These are phyloP conservation scores for Fusarium scirpi DNA, from an alignment of 2,329 filamentous ascomycete species.

Conservation along the genomic window DNA sequence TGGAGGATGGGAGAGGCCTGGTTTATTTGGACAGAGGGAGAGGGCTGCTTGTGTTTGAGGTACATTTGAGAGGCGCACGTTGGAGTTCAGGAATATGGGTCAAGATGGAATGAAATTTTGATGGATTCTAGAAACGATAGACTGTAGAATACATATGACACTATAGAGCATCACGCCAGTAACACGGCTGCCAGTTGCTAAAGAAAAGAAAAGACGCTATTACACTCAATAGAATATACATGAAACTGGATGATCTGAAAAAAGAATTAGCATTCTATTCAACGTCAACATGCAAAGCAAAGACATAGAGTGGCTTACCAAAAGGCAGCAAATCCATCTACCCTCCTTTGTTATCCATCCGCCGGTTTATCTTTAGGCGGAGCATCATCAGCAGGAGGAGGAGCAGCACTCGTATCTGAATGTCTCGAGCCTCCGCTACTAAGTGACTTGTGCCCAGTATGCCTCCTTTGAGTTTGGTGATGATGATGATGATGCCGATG, in stretches of 20 bases:
- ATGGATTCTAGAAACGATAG: not conserved
- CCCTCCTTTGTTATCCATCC: conserved; percentile 21
- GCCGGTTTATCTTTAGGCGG: conserved; percentile 28
- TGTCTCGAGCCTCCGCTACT: conserved; percentile 51
- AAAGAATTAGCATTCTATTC: not conserved
- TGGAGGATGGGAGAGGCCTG: not conserved
- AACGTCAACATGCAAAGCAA: accelerated
- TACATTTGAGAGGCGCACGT: not conserved
- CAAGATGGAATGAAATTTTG: not conserved
- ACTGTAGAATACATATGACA: conserved; percentile 1
- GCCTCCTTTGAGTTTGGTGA: conserved; percentile 28
- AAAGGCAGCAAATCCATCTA: not conserved
- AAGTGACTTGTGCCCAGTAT: conserved; percentile 40
- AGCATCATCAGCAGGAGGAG: conserved; percentile 28
- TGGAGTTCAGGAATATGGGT: not conserved
- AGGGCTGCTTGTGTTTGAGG: not conserved
- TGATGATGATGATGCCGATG: conserved; percentile 12
- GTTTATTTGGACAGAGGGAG: not conserved
- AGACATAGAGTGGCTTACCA: not conserved
- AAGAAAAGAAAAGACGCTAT: conserved; percentile 5
- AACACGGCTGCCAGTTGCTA: not conserved
- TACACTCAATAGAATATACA: conserved; percentile 27
- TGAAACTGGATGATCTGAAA: conserved; percentile 7
- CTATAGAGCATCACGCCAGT: not conserved
- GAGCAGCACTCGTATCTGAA: conserved; percentile 42